Conservation (phyloP, 1,139 yeast genomes). For the Diutina ranongensis region DNA sequence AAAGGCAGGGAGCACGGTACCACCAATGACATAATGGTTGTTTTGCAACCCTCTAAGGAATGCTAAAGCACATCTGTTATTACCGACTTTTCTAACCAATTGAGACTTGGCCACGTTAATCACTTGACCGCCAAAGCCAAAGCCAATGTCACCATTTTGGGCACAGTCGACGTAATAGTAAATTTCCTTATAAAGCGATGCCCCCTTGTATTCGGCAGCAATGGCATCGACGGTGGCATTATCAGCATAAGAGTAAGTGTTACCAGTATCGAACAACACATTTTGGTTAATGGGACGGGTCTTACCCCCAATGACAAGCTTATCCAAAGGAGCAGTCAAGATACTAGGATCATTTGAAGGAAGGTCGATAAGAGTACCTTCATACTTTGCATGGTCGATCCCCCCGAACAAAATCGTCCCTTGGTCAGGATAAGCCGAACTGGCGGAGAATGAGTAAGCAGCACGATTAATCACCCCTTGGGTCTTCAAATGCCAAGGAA, state of each 20-base stretch:
- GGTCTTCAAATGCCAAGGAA: neutral
- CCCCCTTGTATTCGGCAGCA: neutral
- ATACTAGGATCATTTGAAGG: neutral
- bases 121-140: neutral
- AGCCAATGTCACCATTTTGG: neutral
- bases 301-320: neutral
- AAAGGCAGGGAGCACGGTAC: conserved; percentile 20
- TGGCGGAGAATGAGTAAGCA: neutral
- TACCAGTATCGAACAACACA: neutral
- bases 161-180: neutral
- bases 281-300: neutral
- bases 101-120: neutral
- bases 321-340: neutral
- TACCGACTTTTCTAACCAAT: neutral
- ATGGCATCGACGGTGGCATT: neutral
- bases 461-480: neutral
- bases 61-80: neutral
- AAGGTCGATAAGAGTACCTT: neutral
- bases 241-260: neutral
- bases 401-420: conserved; percentile 3
- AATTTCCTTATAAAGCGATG: neutral
- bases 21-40: conserved; percentile 14
- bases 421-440: neutral
- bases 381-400: neutral
- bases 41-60: neutral